Evolutionary conservation across 2,329 filamentous ascomycete genomes (phyloP).

Genomic region (Myriosclerotinia curreyana): DNA sequence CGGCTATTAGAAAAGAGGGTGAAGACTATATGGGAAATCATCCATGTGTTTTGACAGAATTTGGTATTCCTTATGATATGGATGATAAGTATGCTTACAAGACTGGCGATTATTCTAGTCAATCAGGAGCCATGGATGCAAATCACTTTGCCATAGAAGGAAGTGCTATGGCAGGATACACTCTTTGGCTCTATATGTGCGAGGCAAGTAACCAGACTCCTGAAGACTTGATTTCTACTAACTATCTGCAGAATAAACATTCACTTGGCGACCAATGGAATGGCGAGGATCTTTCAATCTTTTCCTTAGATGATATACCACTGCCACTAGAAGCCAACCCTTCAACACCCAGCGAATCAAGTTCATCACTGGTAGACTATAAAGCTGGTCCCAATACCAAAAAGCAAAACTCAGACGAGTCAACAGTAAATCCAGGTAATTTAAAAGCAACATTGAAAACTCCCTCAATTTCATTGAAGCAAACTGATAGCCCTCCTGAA

Average conservation of each 20-base stretch:
- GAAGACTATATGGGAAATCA: conserved; percentile 84
- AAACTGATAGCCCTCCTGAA: conserved; percentile 52
- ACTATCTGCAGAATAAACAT: conserved; percentile 67
- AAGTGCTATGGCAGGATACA: conserved; percentile 77
- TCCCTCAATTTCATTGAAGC: conserved; percentile 60
- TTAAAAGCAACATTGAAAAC: conserved; percentile 70
- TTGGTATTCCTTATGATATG: conserved; percentile 98
- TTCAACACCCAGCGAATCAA: conserved; percentile 46
- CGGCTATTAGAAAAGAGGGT: conserved; percentile 79
- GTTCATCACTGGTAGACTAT: conserved; percentile 44
- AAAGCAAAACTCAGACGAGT: conserved; percentile 50
- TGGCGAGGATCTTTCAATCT: conserved; percentile 91
- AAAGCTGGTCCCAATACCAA: conserved; percentile 42
- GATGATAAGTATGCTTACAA: conserved; percentile 94
- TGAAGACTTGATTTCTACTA: conserved; percentile 26
- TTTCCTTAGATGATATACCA: conserved; percentile 74
- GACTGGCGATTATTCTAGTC: conserved; percentile 91
- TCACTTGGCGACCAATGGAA: conserved; percentile 94
- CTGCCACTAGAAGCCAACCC: conserved; percentile 53
- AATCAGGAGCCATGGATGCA: conserved; percentile 88
- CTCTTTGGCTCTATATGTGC: conserved; percentile 82
- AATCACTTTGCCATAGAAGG: conserved; percentile 93
- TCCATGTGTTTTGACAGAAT: conserved; percentile 88
- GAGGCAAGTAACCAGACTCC: conserved; percentile 49
- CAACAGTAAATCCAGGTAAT: conserved; percentile 68